Evolutionary conservation across 306 rosid species (phyloP), one percentile per base, ranked within the genome.

Genomic region (Trifolium fragiferum): DNA sequence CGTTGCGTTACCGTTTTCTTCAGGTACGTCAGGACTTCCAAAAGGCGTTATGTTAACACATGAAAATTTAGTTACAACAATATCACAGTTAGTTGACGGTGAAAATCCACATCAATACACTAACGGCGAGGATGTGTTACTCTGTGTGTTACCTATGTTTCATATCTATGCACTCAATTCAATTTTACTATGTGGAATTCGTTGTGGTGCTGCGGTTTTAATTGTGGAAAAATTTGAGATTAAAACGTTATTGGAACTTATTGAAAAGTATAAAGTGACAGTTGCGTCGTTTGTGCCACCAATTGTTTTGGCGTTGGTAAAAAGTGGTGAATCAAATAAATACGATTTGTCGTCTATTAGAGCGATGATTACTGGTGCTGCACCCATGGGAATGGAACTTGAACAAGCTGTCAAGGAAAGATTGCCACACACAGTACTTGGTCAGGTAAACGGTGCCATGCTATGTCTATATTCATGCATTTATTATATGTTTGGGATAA

Each of bases 41-140:
- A 93, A 93, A 32, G 97, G 98, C 0, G 98, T 90, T 6, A 84
- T 90, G 96, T 20, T 93, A n/a, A 89, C 93, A 0, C 98, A 93
- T 68, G 75, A 58, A 51, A 88, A 82, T 8, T 21, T 87, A 58
- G 97, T 93, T 0, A 89, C 97, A 0, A 87, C 90, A 15, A 84
- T 90, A 67, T 89, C 90, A 4, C 93, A 89, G 72, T 84, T 87
- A 3, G 97, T 93, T 0, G 96, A 93, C 25, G 96, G 96, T 0
- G 96, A 93, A 3, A 89, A 90, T 18, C 95, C 98, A 0, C 84
- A 90, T 8, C 80, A 87, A 35, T 84, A 85, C 19, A 85, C 84
- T 25, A 75, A 57, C 55, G 16, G 57, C 2, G 89, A 87, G 19
- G 98, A 90, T 9, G 93, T 93, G 81, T 69, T 87, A 14, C 87